Conservation (phyloP, 768 basidiomycete species). For the Tulasnella sp. region DNA sequence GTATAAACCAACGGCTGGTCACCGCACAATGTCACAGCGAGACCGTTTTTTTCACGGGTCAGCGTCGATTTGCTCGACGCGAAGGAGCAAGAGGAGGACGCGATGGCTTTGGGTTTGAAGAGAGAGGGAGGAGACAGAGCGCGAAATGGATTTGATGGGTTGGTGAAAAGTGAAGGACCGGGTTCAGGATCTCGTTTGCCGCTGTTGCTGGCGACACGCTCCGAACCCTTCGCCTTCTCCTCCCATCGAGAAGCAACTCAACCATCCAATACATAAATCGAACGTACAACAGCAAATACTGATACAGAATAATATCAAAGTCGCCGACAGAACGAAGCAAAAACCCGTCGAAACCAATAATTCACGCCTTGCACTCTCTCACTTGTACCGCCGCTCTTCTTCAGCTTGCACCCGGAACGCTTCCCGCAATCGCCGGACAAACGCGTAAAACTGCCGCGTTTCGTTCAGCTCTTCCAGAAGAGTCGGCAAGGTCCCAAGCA, state of each 20-base stretch:
- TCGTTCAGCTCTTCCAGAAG: constrained; percentile 65
- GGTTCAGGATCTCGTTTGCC: constrained; percentile 10
- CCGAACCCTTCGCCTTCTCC: constrained; percentile 10
- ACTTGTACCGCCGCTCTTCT: constrained; percentile 19
- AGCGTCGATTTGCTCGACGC: neutral
- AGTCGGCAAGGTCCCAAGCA: constrained; percentile 55
- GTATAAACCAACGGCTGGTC: neutral
- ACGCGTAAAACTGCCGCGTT: constrained; percentile 58
- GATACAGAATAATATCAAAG: neutral
- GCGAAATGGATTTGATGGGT: too few relatives aligned
- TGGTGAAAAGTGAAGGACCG: constrained; percentile 5
- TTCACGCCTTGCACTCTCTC: neutral
- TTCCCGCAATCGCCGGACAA: constrained; percentile 55
- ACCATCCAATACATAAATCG: neutral
- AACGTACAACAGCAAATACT: constrained; percentile 10
- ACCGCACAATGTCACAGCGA: neutral
- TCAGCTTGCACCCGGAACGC: constrained; percentile 23
- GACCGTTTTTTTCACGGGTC: neutral
- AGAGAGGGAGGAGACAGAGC: neutral
- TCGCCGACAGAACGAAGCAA: neutral
- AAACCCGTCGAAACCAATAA: neutral
- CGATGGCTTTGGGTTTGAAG: neutral
- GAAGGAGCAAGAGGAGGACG: neutral
- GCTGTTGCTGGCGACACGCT: constrained; percentile 3
- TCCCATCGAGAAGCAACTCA: neutral